Conservation (phyloP, 805 yeast species). For the Cyberlindnera japonica region DNA sequence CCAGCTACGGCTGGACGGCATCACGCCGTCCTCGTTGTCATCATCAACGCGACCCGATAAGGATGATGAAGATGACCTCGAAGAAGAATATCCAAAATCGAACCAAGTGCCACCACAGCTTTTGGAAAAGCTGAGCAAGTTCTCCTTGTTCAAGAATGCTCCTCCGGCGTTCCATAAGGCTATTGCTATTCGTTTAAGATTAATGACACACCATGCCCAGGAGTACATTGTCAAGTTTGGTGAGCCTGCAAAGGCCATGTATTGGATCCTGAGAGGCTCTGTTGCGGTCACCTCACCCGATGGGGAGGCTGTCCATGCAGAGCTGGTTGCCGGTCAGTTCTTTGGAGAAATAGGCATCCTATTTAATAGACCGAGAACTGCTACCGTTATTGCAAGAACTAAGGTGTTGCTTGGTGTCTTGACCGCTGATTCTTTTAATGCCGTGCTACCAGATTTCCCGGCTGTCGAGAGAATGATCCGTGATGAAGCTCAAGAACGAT, state of each 20-base stretch:
- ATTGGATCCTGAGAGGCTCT: conserved; percentile 73
- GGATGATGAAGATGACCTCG: conserved; percentile 11
- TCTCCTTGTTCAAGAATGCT: conserved; percentile 63
- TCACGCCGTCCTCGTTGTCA: too few relatives aligned
- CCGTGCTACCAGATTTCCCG: conserved; percentile 61
- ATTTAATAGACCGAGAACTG: conserved; percentile 73
- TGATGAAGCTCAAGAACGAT: conserved; percentile 76
- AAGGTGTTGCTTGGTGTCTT: conserved; percentile 65
- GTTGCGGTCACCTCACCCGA: conserved; percentile 76
- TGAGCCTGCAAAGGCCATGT: conserved; percentile 72
- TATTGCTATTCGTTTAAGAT: conserved; percentile 52
- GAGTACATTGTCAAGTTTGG: conserved; percentile 68
- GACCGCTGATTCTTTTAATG: conserved; percentile 57
- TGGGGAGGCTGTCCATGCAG: conserved; percentile 73
- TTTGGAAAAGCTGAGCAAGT: conserved; percentile 49
- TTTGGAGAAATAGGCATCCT: conserved; percentile 80
- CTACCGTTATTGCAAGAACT: conserved; percentile 69
- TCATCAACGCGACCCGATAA: conserved; percentile 2
- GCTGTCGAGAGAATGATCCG: conserved; percentile 62
- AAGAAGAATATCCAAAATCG: conserved; percentile 7
- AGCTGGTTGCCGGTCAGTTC: conserved; percentile 61
- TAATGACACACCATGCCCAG: conserved; percentile 63
- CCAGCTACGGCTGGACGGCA: neutral
- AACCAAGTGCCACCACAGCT: conserved; percentile 48
- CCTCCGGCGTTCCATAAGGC: conserved; percentile 61